Base-by-base conservation (phyloP, 2,329 filamentous ascomycete genomes). In the Gyromitra esculenta region DNA sequence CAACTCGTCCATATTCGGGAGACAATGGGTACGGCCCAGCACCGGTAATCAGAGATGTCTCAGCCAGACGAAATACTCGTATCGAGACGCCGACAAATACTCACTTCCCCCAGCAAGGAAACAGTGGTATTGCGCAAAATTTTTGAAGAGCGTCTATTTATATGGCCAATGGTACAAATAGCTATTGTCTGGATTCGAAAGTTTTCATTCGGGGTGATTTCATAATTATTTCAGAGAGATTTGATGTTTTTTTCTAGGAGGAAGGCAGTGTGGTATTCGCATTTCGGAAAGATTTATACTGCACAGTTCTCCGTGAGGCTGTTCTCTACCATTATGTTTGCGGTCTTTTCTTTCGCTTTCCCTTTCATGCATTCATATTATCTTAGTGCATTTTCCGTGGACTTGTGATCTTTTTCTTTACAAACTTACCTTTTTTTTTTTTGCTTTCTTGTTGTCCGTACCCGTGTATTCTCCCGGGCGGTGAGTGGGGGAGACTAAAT, bases 61-160 rank as follows among this genome's bases (percentile, higher is more conserved):
- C 92, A 79, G 96, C 96, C 37, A 88, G 96, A 80, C 89, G 96
- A 79, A 97, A 97, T 85, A 97, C 96, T 11, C 90, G 94, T 78
- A 98, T 99, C 82, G 94, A 98, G 85, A 97, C 91, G 82, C 91
- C 93, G 1, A 89, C 92, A 57, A 79, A 79, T 57, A 77, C 77
- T 7, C 92, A 96, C 78, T 96, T 92, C 81, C 94, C 95, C 9
- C 93, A 96, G 82, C 94, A 97, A 85, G 90, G 89, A 43, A 97
- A 92, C 81, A 93, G 93, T 50, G 96, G 96, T 75, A 97, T 99
- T 81, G 92, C 96, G 41, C 96, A 98, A 85, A 99, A 99, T 84
- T 99, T 99, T 82, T 98, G 89, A 78, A n/a, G 25, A 76, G 15
- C 21, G n/a, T 18, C 18, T 48, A 76, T 57, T 37, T 31, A n/a